Base-by-base conservation (phyloP, 2,329 filamentous ascomycete genomes). In the Epichloe gansuensis region DNA sequence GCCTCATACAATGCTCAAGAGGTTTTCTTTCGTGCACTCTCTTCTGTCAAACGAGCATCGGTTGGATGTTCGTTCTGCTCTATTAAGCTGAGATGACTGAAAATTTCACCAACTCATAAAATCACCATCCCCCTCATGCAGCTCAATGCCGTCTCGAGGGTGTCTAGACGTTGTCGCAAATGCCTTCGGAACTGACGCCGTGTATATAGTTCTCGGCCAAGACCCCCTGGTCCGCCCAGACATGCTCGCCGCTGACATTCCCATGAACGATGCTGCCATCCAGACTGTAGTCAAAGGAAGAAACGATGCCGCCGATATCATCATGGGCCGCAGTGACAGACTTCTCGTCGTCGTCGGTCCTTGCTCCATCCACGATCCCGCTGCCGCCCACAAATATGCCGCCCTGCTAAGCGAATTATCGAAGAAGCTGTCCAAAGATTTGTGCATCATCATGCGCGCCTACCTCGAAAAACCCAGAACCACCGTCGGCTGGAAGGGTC, bases 391-490 rank as follows among this genome's bases (percentile, higher is more conserved):
- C 61, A 89, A 96, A 70, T 98, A 98, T 76, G 88, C 86, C 66
- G 72, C 77, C 56, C 81, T 84, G 53, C 80, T 98, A 47, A 86
- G 89, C 72, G 72, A 76, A 50, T 74, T 96, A 47, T 81, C 89
- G 54, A 80, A 86, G 58, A 88, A 85, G 75, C 83, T 96, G 56
- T 81, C 83, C 55, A 76, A 82, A 61, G 90, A 97, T 66, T 78
- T 98, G 46, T 84, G 84, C 68, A 87, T 98, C 67, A 84, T 98
- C 64, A 98, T 98, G 93, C 88, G 93, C 62, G 89, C 90, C 65
- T 98, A 98, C 79, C 85, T 98, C 49, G 93, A 98, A 77, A 98
- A 98, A 78, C 93, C 93, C 42, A 85, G 93, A 55, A 98, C 93
- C 48, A 98, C 93, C 0, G 90, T 98, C 48, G 93, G 93, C 66